phyloP scores from a whole-genome alignment of 1,284 basidiomycete genomes.

The Boletellus deceptivus region DNA sequence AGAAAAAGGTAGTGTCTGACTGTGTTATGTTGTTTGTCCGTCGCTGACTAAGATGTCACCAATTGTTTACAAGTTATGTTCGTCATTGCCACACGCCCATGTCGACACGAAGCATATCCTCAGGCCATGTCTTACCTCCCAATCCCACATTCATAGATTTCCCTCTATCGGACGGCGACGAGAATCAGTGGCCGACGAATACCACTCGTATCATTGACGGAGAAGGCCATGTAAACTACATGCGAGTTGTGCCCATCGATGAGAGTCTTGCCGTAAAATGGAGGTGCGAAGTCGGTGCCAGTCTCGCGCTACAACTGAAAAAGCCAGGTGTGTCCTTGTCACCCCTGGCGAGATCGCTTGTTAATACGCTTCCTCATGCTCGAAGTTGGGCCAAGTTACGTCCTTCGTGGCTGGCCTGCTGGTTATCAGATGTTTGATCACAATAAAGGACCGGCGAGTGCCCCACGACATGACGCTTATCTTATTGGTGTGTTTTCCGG shows the following conservation, averaged over 20 bases:
- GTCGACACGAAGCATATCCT: slow-evolving; percentile 35
- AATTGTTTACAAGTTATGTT: not conserved
- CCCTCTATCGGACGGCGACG: slow-evolving; percentile 57
- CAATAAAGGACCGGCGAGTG: slow-evolving; percentile 54
- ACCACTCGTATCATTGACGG: slow-evolving; percentile 50
- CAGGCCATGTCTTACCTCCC: slow-evolving; percentile 41
- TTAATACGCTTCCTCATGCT: slow-evolving; percentile 1
- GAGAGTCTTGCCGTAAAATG: slow-evolving; percentile 55
- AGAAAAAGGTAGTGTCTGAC: not conserved
- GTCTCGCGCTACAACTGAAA: slow-evolving; percentile 51
- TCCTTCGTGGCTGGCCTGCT: slow-evolving; percentile 61
- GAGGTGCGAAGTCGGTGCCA: slow-evolving; percentile 55
- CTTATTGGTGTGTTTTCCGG: slow-evolving; percentile 55
- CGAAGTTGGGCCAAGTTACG: slow-evolving; percentile 54
- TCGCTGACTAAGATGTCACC: slow-evolving; percentile 10
- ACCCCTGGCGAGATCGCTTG: not conserved
- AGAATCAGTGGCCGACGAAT: slow-evolving; percentile 52
- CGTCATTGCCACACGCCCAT: slow-evolving; percentile 13
- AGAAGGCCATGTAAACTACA: slow-evolving; percentile 68
- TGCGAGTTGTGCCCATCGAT: slow-evolving; percentile 51
- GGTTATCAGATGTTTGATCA: slow-evolving; percentile 75
- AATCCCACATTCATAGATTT: slow-evolving; percentile 60
- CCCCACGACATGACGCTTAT: slow-evolving; percentile 73
- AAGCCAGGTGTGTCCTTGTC: slow-evolving; percentile 44
- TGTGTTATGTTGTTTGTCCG: slow-evolving; percentile 3